A percentile compares a stretch with the other conserved stretches of the same genome.
phyloP scores from a whole-genome alignment of 805 yeast species.

The Metschnikowia chrysomelidarum region DNA sequence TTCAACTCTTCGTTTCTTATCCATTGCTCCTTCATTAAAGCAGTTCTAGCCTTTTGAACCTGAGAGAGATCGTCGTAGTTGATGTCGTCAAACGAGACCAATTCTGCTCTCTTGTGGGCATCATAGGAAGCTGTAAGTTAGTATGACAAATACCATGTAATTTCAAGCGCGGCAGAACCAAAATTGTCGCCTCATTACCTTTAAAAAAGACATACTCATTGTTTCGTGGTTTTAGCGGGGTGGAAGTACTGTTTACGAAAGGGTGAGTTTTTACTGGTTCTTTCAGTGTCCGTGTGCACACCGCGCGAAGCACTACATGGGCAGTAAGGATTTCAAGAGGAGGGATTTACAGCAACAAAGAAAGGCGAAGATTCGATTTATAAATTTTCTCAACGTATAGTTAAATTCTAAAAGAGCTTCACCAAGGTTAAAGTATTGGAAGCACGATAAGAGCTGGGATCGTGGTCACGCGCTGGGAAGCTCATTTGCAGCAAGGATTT shows the following conservation, averaged over 20 bases:
- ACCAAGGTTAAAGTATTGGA: no score
- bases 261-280: conserved; percentile 34
- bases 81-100: conserved; percentile 80
- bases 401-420: no score
- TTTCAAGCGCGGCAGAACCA: no score
- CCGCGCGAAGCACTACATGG: no score
- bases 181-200: no score
- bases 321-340: no score
- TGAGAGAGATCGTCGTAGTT: conserved; percentile 66
- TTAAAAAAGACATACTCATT: conserved; percentile 9
- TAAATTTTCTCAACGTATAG: no score
- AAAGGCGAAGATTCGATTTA: no score
- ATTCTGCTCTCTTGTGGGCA: conserved; percentile 56
- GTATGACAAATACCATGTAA: conserved; percentile 2
- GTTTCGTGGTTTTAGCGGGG: conserved; percentile 1
- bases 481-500: no score
- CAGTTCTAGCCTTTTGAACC: conserved; percentile 70
- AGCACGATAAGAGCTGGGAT: no score
- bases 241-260: conserved; percentile 19
- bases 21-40: conserved; percentile 79
- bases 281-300: conserved; percentile 20
- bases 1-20: conserved; percentile 66
- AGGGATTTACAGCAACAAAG: no score
- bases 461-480: no score
- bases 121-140: conserved; percentile 29